Evolutionary conservation across 2,329 filamentous ascomycete genomes (phyloP), one percentile per base, ranked within the genome.

Genomic region (Corinectria fuckeliana): DNA sequence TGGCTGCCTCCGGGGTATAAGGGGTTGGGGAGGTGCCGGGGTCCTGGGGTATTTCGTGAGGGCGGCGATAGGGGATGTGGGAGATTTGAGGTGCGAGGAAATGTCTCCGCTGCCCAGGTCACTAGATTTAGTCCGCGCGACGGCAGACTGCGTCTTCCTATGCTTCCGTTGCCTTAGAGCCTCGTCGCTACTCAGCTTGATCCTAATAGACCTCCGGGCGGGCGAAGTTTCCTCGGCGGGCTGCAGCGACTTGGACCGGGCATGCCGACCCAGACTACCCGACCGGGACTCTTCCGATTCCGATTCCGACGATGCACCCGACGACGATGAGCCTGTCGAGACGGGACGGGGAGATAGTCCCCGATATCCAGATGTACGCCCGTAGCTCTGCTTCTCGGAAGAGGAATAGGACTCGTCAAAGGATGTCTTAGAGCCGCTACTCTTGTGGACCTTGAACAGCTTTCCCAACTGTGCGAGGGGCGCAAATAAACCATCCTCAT

Each of bases 1-100:
- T 18, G 93, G 92, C 71, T 97, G 91, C 54, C 93, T 89, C 62
- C 89, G 87, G 25, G 95, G 95, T 55, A 99, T 91, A 50, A 99
- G 81, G 4, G 95, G 95, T 61, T 94, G 87, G 44, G 95, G 95
- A 47, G 95, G 93, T 36, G 91, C 90, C 18, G 93, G 94, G 23
- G 91, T 91, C 73, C 92, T 92, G 51, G 95, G 94, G 74, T 98
- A 99, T 76, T 89, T 93, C 23, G 92, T 96, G 69, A 97, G 81
- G 70, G 85, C 88, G 13, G 88, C 85, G 23, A 88, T 85, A 51
- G 93, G 91, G 25, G 93, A 96, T 3, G 92, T 96, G 3, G 95
- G 95, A 13, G 95, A 98, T 75, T 99, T 99, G 62, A 99, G 83
- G 59, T 92, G 91, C 49, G 92, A 90, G 6, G 92, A 88, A 59